Base-by-base conservation (phyloP, 371 early-diverging fungal genomes). In the Mortierella sp. region DNA sequence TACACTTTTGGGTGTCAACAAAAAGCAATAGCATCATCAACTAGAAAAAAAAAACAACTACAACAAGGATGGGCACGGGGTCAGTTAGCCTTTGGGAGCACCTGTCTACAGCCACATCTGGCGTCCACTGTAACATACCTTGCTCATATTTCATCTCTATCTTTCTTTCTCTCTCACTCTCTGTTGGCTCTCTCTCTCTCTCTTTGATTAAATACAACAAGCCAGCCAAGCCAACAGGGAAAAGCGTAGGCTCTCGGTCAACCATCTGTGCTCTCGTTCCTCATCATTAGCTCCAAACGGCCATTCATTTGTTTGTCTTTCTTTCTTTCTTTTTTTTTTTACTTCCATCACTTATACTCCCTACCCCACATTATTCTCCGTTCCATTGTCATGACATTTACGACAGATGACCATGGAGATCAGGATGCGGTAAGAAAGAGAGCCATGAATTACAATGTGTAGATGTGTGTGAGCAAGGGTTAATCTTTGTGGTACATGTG, bases 381-480 rank as follows among this genome's bases (percentile, higher is more conserved):
- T 23, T 29, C 62, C 15, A 9, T 51, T 51, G 26, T 6, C 22
- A 73, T 73, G 74, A 63, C 74, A 31, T 73, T 73, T 63, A 56
- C 47, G 28, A 45, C 67, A 29, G 51, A 73, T 64, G 74, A 73
- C 53, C 64, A 73, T 67, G 74, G 57, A 31, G 68, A 67, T 12
- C 74, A 62, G 58, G 74, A 73, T 40, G 74, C 61, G 55, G 74
- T 73, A 73, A 67, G 64, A 45, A 32, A 45, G n/a, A n/a, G n/a
- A n/a, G n/a, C n/a, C n/a, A n/a, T 6, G 23, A 49, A 57, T 15
- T 17, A 35, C 54, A 51, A 31, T 29, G 51, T 47, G 51, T 47
- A 51, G 51, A 28, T 12, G 2, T 26, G 23, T 32, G 53, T n/a
- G 51, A 47, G 26, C 51, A 51, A n/a, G 26, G 26, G 26, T 23